A percentile compares a stretch with the other conserved stretches of the same genome.
Conservation (phyloP, 2,329 filamentous ascomycete species). For the Shiraia sp. region DNA sequence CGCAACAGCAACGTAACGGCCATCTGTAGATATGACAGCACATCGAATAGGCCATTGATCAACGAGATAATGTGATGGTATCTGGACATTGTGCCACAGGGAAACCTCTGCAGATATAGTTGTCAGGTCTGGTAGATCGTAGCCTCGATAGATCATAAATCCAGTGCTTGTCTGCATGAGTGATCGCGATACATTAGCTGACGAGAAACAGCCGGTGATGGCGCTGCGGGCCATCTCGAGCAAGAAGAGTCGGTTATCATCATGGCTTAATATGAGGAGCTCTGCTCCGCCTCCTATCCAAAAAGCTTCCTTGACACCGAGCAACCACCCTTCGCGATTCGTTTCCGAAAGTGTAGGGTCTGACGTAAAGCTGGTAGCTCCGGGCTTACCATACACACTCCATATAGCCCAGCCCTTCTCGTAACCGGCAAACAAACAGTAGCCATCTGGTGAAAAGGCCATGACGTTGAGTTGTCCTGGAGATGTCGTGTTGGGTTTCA, state of each 20-base stretch:
- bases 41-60: conserved; percentile 93
- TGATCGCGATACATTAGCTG: conserved; percentile 86
- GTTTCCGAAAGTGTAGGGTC: conserved; percentile 65
- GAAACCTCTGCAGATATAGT: conserved; percentile 90
- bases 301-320: conserved; percentile 73
- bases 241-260: conserved; percentile 79
- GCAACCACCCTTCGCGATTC: conserved; percentile 84
- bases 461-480: conserved; percentile 76
- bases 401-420: conserved; percentile 92
- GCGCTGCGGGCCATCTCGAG: conserved; percentile 93
- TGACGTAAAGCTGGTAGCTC: conserved; percentile 79
- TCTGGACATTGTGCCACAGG: conserved; percentile 90
- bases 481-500: conserved; percentile 70
- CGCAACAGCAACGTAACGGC: conserved; percentile 94
- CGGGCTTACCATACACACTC: conserved; percentile 94
- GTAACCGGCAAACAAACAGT: conserved; percentile 92
- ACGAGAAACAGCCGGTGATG: conserved; percentile 87
- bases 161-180: conserved; percentile 86
- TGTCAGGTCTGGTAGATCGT: conserved; percentile 86
- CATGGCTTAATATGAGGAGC: conserved; percentile 71
- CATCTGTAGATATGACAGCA: conserved; percentile 86
- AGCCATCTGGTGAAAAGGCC: conserved; percentile 90
- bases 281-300: conserved; percentile 92
- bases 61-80: conserved; percentile 81
- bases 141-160: conserved; percentile 90